Base-by-base conservation (phyloP, 306 rosid species). In the Cicer cuneatum region DNA sequence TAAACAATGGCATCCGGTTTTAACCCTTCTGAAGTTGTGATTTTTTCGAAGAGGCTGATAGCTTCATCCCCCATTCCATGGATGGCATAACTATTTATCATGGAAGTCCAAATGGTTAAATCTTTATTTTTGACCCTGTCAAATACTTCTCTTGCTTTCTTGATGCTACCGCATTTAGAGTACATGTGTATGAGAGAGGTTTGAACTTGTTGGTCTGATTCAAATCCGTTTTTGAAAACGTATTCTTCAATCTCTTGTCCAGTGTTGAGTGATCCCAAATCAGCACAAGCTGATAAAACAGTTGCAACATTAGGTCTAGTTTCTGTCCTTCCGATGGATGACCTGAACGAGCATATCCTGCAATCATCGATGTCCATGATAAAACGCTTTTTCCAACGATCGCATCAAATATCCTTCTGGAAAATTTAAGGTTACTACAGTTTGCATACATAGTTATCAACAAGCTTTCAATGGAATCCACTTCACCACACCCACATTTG, bases 151-250 rank as follows among this genome's bases (percentile, higher is more conserved):
- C 80, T 66, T 47, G 92, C 85, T 58, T 67, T 83, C 69, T 69
- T 79, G 53, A 87, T 79, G 71, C 71, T 79, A 49, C 93, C 97
- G 48, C 90, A 85, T 67, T 86, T 89, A 56, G 89, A 90, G 84
- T 86, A 89, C 93, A 89, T 84, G 82, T 90, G 85, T 76, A 90
- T 82, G n/a, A 90, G 83, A 72, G 93, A 90, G 37, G 86, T 83
- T 64, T 86, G 90, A 48, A 89, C 78, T 16, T 79, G 89, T 59
- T 77, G 73, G 68, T 88, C 86, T 13, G 46, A 68, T 48, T 81
- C 82, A 65, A 84, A 87, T 62, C 86, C 88, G 10, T 74, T 73
- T 72, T 79, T 72, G 41, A 70, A 82, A 87, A 84, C 67, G 21
- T 83, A 85, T 68, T 89, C 88, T 77, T 90, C 90, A 52, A 83